Evolutionary conservation across 164 flowering plant species (phyloP), one percentile per base, ranked within the genome.

Genomic region (Houttuynia cordata): DNA sequence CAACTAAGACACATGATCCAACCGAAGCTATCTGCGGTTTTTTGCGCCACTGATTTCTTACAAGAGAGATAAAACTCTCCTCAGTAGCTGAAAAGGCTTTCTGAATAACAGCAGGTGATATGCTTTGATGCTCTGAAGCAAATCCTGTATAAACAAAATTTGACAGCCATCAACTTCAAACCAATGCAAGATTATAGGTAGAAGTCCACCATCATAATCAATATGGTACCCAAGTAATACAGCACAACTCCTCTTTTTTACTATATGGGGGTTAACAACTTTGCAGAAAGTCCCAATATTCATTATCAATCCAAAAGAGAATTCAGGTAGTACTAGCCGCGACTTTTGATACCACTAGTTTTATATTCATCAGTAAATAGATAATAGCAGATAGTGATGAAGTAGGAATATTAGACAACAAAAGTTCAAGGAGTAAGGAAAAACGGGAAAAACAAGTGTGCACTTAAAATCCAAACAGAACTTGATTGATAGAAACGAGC

Each of bases 1-100:
- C 98, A 39, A 88, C 91, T 81, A 91, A 78, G 77, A 91, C 87
- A 63, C 98, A 91, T 30, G 98, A 62, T n/a, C 96, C 98, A 25
- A 85, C 96, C 14, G 98, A 82, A 57, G 96, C 98, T 63, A 89
- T 63, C 58, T 84, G 88, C 50, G 98, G 96, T 51, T 72, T 83
- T 15, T 0, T 74, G 12, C 56, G 64, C 94, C 94, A 88, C 58
- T 83, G 83, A 61, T 76, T 75, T 75, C 59, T 78, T 23, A 86
- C 96, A 19, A 79, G 66, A 56, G 78, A 70, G 34, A 88, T 76
- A 61, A 87, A 91, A 25, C 75, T 86, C 62, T 86, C 95, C 70
- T 91, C 96, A 5, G 96, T 88, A 8, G 81, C 83, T 62, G 80
- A 64, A 63, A 78, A 87, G 23, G 92, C 87, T 75, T 78, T 81